Conservation (phyloP, 805 yeast species). For the Kluyveromyces dobzhanskii region DNA sequence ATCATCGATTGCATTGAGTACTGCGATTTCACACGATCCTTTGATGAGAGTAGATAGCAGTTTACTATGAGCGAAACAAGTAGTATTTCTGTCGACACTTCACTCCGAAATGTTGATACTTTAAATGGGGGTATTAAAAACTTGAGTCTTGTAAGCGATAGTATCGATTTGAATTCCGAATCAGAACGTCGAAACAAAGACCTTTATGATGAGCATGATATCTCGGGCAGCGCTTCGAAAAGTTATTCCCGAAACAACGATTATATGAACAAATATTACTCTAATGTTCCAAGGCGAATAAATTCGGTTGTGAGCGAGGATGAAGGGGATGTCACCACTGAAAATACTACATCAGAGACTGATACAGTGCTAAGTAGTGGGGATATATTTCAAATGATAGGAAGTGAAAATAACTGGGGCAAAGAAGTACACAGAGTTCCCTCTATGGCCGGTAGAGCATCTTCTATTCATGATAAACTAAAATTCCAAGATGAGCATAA, state of each 20-base stretch:
- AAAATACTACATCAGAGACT: slow-evolving; percentile 2
- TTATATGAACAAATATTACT: not conserved
- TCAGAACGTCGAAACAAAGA: no score
- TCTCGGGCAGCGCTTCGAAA: no score
- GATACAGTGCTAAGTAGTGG: not conserved
- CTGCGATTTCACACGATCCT: no score
- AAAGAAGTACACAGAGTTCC: not conserved
- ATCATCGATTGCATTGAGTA: no score
- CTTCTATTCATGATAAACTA: not conserved
- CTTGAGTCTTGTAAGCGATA: no score
- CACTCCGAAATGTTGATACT: no score
- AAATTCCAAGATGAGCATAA: not conserved
- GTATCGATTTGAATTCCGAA: no score
- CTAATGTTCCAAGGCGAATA: slow-evolving; percentile 4
- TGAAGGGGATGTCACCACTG: not conserved
- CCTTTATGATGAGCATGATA: no score
- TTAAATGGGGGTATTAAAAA: no score
- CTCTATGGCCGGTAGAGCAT: not conserved
- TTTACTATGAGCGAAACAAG: not conserved
- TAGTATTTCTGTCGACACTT: not conserved
- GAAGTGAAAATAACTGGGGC: not conserved
- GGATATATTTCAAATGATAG: slow-evolving; percentile 1
- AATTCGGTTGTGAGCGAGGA: slow-evolving; percentile 22
- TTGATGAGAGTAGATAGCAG: no score
- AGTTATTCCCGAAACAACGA: not conserved